Conservation (phyloP, 768 basidiomycete species). For the Termitomyces eurrhizus region DNA sequence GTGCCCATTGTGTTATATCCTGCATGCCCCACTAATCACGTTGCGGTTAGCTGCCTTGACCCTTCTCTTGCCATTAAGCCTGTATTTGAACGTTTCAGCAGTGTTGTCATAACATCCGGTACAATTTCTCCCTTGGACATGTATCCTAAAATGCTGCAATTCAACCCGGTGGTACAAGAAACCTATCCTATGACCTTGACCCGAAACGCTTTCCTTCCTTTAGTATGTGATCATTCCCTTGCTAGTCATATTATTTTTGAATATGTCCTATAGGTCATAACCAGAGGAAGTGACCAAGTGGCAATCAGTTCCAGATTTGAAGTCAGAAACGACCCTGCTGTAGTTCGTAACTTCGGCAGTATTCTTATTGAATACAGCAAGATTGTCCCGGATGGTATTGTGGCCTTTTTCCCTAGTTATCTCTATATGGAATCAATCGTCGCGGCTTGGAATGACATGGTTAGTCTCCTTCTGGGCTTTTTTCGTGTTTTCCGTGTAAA, state of each 20-base stretch:
- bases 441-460: conserved; percentile 99
- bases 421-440: conserved; percentile 99
- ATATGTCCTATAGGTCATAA: conserved; percentile 69
- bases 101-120: conserved; percentile 97
- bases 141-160: conserved; percentile 99
- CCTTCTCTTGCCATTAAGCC: conserved; percentile 97
- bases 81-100: conserved; percentile 96
- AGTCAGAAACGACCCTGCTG: conserved; percentile 97
- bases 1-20: conserved; percentile 15
- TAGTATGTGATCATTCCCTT: conserved; percentile 47
- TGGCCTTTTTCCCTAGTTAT: conserved; percentile 99
- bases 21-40: conserved; percentile 11
- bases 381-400: conserved; percentile 96
- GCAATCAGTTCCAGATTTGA: conserved; percentile 98
- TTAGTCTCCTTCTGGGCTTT: conserved; percentile 32
- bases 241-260: not conserved
- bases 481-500: not conserved
- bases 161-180: conserved; percentile 95
- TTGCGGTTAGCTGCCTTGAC: conserved; percentile 76
- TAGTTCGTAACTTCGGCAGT: conserved; percentile 97
- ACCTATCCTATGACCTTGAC: conserved; percentile 98
- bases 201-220: conserved; percentile 91
- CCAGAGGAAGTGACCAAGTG: conserved; percentile 96
- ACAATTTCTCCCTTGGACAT: conserved; percentile 98
- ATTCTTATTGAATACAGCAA: conserved; percentile 98